Evolutionary conservation across 2,329 filamentous ascomycete species (phyloP).

Genomic region (Alternaria solani): DNA sequence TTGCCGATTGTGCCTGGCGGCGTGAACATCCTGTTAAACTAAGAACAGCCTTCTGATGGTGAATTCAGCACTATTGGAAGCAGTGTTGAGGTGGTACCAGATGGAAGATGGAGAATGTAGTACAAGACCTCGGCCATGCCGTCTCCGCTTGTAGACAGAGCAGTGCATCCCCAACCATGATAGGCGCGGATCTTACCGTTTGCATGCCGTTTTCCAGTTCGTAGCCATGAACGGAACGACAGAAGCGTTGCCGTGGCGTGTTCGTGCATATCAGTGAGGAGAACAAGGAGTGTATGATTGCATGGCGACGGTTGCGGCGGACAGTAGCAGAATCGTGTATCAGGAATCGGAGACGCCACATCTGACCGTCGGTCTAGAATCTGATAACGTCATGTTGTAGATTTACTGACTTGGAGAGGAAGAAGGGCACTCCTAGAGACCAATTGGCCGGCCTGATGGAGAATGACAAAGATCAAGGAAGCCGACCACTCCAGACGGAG

Average conservation of each 20-base stretch:
- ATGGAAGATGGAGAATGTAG: conserved; percentile 38
- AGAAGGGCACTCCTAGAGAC: too few species aligned
- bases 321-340: conserved; percentile 21
- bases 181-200: conserved; percentile 27
- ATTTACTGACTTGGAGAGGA: conserved; percentile 12
- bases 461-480: not conserved
- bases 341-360: conserved; percentile 5
- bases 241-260: conserved; percentile 36
- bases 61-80: conserved; percentile 41
- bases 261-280: conserved; percentile 39
- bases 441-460: conserved; percentile 4
- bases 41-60: conserved; percentile 33
- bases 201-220: conserved; percentile 28
- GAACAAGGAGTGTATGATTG: conserved; percentile 29
- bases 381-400: conserved; percentile 9
- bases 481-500: conserved; percentile 27
- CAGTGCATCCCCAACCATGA: conserved; percentile 19
- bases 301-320: conserved; percentile 24
- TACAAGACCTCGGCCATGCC: conserved; percentile 41
- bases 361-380: not conserved
- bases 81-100: conserved; percentile 43
- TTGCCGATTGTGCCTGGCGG: conserved; percentile 26
- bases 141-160: conserved; percentile 34
- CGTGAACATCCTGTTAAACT: conserved; percentile 29
- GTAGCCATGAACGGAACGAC: conserved; percentile 33